phyloP scores from a whole-genome alignment of 257 asterid genomes.

The Euphrasia confusa region DNA sequence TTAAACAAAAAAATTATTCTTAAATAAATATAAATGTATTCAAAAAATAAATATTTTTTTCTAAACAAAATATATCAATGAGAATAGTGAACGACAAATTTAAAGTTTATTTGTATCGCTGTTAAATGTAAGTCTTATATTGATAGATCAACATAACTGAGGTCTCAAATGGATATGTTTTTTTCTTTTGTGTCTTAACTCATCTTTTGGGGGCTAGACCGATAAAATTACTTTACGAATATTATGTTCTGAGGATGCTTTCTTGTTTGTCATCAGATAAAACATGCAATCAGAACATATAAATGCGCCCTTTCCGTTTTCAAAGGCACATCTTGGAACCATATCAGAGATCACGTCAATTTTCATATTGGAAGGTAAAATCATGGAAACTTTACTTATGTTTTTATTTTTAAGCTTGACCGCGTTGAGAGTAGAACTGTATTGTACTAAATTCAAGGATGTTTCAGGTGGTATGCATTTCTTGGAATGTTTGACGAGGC shows the following conservation, averaged over 20 bases:
- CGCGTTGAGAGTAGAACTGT: slow-evolving; percentile 3
- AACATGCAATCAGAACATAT: slow-evolving; percentile 95
- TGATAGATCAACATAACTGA: too few species aligned
- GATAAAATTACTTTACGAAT: slow-evolving; percentile 3
- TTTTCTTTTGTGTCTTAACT: too few species aligned
- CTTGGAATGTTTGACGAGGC: slow-evolving; percentile 92
- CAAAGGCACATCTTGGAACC: slow-evolving; percentile 84
- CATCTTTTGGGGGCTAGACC: too few species aligned
- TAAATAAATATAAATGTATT: too few species aligned
- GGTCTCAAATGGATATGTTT: too few species aligned
- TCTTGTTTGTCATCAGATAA: slow-evolving; percentile 51
- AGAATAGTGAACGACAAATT: too few species aligned
- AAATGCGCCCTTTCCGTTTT: slow-evolving; percentile 83
- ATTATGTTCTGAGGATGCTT: slow-evolving; percentile 25
- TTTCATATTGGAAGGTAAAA: slow-evolving; percentile 94
- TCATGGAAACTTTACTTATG: slow-evolving; percentile 19
- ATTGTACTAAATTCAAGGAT: slow-evolving; percentile 26
- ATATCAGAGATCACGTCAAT: slow-evolving; percentile 92
- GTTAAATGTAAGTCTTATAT: too few species aligned
- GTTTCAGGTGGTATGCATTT: slow-evolving; percentile 88
- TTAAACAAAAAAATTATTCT: too few species aligned
- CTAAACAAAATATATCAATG: too few species aligned
- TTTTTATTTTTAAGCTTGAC: not conserved
- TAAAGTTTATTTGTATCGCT: too few species aligned
- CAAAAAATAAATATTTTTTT: too few species aligned